phyloP scores from a whole-genome alignment of 78 protist species.

The Dictyostelium purpureum region DNA sequence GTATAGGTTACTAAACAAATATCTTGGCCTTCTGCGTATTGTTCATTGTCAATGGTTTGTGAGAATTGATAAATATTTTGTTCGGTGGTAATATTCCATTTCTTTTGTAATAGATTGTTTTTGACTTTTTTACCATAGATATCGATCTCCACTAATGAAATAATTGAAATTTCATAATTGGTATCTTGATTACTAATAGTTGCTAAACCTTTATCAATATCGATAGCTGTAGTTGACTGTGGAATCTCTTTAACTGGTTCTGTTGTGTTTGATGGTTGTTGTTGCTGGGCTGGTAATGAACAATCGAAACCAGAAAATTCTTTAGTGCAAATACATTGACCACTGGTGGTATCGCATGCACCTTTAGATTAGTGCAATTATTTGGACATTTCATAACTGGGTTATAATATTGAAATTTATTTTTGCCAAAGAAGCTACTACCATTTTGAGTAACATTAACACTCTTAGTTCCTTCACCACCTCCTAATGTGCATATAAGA shows the following conservation, averaged over 20 bases:
- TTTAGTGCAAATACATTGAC: neutral
- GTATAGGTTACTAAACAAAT: neutral
- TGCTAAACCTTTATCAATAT: neutral
- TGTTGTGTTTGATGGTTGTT: neutral
- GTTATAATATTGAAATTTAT: neutral
- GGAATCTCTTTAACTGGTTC: neutral
- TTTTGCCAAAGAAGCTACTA: neutral
- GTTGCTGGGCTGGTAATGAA: neutral
- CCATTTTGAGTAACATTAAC: neutral
- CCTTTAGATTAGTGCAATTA: neutral
- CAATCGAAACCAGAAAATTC: neutral
- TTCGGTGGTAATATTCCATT: neutral
- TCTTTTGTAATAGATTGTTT: neutral
- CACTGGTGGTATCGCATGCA: neutral
- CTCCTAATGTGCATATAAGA: neutral
- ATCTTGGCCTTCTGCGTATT: too few species aligned
- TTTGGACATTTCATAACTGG: neutral
- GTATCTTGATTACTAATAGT: neutral
- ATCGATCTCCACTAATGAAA: neutral
- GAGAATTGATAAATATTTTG: too few species aligned
- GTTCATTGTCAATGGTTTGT: neutral
- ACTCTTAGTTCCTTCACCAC: neutral
- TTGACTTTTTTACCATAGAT: neutral
- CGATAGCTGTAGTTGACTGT: neutral
- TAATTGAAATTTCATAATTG: neutral